These are phyloP conservation scores for Silybum marianum DNA, from an alignment of 129 eudicot genomes.

Conservation along the genomic window DNA sequence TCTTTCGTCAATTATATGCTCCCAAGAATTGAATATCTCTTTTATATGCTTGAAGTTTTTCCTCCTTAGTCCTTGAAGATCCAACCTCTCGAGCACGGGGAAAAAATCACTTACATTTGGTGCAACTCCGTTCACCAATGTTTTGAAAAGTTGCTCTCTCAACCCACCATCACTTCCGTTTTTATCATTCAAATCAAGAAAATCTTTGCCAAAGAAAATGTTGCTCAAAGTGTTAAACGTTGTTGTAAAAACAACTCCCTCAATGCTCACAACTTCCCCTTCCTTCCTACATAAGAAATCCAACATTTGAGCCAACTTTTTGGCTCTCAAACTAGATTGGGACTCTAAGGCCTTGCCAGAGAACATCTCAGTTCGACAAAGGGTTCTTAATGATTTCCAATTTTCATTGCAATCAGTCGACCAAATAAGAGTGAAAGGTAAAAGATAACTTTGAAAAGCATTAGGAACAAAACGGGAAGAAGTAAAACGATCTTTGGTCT, in stretches of 20 bases:
- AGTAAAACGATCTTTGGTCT: slow-evolving; percentile 27
- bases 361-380: slow-evolving; percentile 26
- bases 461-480: slow-evolving; percentile 14
- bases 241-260: slow-evolving; percentile 37
- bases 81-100: slow-evolving; percentile 33
- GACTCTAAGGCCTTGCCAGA: slow-evolving; percentile 24
- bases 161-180: slow-evolving; percentile 26
- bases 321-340: slow-evolving; percentile 19
- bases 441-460: not conserved
- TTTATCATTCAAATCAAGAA: slow-evolving; percentile 30
- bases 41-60: not conserved
- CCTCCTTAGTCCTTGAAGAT: slow-evolving; percentile 33
- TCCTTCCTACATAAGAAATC: slow-evolving; percentile 9
- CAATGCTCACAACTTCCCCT: slow-evolving; percentile 33
- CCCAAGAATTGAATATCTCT: slow-evolving; percentile 27
- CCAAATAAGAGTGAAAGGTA: slow-evolving; percentile 23
- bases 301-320: slow-evolving; percentile 19
- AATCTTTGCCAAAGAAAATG: slow-evolving; percentile 36
- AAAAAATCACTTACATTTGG: slow-evolving; percentile 48
- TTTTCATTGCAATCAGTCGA: slow-evolving; percentile 18
- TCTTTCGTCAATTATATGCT: slow-evolving; percentile 25
- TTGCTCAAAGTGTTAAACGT: slow-evolving; percentile 34
- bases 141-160: slow-evolving; percentile 28
- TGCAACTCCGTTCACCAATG: slow-evolving; percentile 32
- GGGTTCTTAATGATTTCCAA: slow-evolving; percentile 21